Evolutionary conservation across 106 monocot genomes (phyloP).

Genomic region (Dendrobium nobile): DNA sequence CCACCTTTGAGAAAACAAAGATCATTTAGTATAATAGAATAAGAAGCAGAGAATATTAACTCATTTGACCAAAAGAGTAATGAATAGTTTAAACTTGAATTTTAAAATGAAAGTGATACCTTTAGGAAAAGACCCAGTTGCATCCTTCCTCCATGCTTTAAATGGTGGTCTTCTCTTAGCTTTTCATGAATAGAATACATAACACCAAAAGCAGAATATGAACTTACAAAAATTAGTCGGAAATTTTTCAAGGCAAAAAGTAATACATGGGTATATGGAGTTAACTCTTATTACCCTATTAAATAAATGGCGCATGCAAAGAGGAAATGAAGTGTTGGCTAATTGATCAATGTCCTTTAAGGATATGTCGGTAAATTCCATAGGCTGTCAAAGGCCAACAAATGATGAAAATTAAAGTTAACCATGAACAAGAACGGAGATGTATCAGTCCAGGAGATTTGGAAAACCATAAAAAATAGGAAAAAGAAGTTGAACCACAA

Average conservation of each 20-base stretch:
- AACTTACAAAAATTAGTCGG: neutral
- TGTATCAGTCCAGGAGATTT: neutral
- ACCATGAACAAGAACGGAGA: neutral
- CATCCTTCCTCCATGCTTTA: slow-evolving; percentile 99
- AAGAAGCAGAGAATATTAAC: neutral
- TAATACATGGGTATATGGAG: neutral
- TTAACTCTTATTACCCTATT: slow-evolving; percentile 45
- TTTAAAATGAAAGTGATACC: slow-evolving; percentile 23
- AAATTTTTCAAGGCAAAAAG: neutral
- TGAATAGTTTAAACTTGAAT: neutral
- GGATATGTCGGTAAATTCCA: slow-evolving; percentile 56
- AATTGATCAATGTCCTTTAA: slow-evolving; percentile 79
- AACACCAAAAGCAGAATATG: neutral
- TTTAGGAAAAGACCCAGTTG: slow-evolving; percentile 96
- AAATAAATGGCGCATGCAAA: slow-evolving; percentile 96
- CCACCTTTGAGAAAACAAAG: neutral
- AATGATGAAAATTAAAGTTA: neutral
- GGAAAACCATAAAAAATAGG: neutral
- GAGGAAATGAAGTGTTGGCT: slow-evolving; percentile 76
- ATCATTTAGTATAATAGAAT: neutral
- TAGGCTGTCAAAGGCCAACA: slow-evolving; percentile 40
- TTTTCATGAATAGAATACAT: slow-evolving; percentile 15
- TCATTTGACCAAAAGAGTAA: neutral
- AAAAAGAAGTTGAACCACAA: neutral
- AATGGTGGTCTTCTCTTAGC: slow-evolving; percentile 84